phyloP scores from a whole-genome alignment of 164 flowering plant genomes.

The Sedum album region DNA sequence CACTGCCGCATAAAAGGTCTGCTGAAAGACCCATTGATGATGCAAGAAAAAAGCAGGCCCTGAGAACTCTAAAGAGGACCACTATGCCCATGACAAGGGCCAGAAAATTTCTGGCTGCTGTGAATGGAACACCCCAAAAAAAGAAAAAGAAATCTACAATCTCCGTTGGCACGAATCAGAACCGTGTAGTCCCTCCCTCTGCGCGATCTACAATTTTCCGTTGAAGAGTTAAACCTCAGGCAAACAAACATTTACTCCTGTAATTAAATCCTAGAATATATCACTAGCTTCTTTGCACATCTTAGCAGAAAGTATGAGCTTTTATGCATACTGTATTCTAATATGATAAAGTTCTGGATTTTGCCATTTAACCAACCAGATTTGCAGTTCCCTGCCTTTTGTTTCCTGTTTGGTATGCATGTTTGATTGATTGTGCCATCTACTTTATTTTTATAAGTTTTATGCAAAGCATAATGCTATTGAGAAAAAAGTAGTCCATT shows the following conservation, averaged over 20 bases:
- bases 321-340: too few relatives aligned
- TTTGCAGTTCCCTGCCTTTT: too few relatives aligned
- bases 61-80: constrained; percentile 20
- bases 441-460: too few relatives aligned
- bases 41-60: constrained; percentile 29
- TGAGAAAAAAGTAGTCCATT: too few relatives aligned
- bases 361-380: neutral
- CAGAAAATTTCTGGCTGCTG: constrained; percentile 19
- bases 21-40: constrained; percentile 21
- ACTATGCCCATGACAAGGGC: constrained; percentile 36
- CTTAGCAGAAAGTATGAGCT: neutral
- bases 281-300: neutral
- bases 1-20: constrained; percentile 15
- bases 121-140: constrained; percentile 25
- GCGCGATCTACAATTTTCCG: constrained; percentile 18
- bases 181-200: constrained; percentile 3
- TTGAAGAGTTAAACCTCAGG: neutral
- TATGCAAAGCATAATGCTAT: too few relatives aligned
- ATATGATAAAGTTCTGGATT: too few relatives aligned
- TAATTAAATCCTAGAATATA: neutral
- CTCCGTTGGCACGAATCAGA: constrained; percentile 15
- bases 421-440: too few relatives aligned
- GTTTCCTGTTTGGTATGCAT: too few relatives aligned
- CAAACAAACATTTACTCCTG: neutral
- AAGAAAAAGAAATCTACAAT: constrained; percentile 17